Conservation (phyloP, 2,329 filamentous ascomycete genomes). For the Cladosporium austrohemisphaericum region DNA sequence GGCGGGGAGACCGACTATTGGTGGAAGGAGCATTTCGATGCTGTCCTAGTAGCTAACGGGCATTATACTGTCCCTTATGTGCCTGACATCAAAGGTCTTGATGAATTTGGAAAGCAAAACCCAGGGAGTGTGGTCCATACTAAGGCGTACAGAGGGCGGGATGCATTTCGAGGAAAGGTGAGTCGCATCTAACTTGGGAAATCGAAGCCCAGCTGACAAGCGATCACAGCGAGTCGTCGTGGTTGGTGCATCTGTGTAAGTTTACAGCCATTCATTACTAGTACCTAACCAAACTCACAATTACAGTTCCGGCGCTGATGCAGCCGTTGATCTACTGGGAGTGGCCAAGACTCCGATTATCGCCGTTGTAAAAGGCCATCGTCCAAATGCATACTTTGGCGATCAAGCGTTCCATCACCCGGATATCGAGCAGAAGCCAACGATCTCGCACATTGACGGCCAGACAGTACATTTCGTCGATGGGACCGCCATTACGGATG, state of each 20-base stretch:
- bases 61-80: slow-evolving; percentile 60
- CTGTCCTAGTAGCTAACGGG: slow-evolving; percentile 57
- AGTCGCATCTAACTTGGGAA: background rate
- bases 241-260: slow-evolving; percentile 57
- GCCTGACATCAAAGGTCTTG: slow-evolving; percentile 48
- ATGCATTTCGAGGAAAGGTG: slow-evolving; percentile 43
- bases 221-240: slow-evolving; percentile 52
- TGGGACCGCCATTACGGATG: slow-evolving; percentile 48
- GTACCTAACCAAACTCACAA: background rate
- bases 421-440: slow-evolving; percentile 45
- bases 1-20: slow-evolving; percentile 48
- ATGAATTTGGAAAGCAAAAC: slow-evolving; percentile 42
- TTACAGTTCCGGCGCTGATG: slow-evolving; percentile 55
- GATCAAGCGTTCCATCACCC: slow-evolving; percentile 60
- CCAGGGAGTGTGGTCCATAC: slow-evolving; percentile 54
- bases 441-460: slow-evolving; percentile 46
- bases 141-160: slow-evolving; percentile 51
- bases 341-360: slow-evolving; percentile 48
- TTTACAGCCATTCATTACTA: background rate
- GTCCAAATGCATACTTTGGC: slow-evolving; percentile 53
- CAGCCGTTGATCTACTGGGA: slow-evolving; percentile 51
- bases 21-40: slow-evolving; percentile 62
- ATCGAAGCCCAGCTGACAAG: background rate
- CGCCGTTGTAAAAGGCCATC: slow-evolving; percentile 53
- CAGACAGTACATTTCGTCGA: slow-evolving; percentile 56